These are phyloP conservation scores for Triangularia setosa DNA, from an alignment of 2,329 filamentous ascomycete species.

Conservation along the genomic window DNA sequence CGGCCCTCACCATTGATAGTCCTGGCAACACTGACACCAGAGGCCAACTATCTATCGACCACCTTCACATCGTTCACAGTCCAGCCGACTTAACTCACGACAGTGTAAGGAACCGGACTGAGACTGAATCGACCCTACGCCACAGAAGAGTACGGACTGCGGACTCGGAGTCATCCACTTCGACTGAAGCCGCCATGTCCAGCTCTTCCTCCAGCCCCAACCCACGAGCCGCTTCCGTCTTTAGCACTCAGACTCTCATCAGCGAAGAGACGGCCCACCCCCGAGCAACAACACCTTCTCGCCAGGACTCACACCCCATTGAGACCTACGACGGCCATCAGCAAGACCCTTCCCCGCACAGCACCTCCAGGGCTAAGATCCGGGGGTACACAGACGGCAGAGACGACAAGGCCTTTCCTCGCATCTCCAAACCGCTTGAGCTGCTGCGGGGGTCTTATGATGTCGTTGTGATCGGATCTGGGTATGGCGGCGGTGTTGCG, in stretches of 20 bases:
- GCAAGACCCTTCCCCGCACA: conserved; percentile 33
- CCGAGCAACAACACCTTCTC: not conserved
- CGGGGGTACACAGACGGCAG: conserved; percentile 30
- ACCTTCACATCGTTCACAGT: not conserved
- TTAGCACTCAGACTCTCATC: conserved; percentile 2
- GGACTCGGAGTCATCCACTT: not conserved
- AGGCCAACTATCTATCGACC: not conserved
- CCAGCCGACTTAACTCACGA: not conserved
- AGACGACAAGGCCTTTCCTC: conserved; percentile 39
- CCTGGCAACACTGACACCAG: conserved; percentile 7
- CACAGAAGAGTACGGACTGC: not conserved
- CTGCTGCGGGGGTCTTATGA: conserved; percentile 58
- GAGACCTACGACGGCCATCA: conserved; percentile 28
- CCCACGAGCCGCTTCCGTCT: not conserved
- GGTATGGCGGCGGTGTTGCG: conserved; percentile 64
- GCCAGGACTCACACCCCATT: not conserved
- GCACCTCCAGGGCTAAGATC: conserved; percentile 29
- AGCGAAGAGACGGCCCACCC: not conserved
- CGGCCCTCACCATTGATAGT: conserved; percentile 11
- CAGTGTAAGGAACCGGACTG: not conserved
- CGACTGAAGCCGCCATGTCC: not conserved
- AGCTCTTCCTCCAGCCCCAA: not conserved
- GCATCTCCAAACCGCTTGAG: conserved; percentile 55
- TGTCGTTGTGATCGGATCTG: conserved; percentile 64
- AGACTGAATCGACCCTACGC: not conserved